A percentile compares a stretch with the other conserved stretches of the same genome.
Evolutionary conservation across 371 early-diverging fungal genomes (phyloP).

Genomic region (Batkoa obscura): DNA sequence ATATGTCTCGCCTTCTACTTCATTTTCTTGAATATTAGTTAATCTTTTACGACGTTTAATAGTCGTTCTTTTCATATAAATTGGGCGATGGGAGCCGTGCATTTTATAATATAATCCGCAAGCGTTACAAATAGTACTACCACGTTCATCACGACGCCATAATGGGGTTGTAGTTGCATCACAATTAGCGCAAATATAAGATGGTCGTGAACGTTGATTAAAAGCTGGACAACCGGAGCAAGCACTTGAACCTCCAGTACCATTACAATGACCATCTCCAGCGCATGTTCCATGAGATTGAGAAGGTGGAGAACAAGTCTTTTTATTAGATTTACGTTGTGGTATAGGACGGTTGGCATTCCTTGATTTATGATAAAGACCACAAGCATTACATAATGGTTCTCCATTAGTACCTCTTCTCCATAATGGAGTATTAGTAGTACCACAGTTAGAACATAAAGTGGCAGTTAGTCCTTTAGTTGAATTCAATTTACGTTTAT

Average conservation of each 20-base stretch:
- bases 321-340: constrained; percentile 20
- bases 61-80: constrained; percentile 38
- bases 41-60: constrained; percentile 35
- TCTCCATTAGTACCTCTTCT: constrained; percentile 50
- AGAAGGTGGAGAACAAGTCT: constrained; percentile 7
- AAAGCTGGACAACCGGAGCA: neutral
- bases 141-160: constrained; percentile 65
- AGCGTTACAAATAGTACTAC: constrained; percentile 76
- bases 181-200: constrained; percentile 45
- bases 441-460: constrained; percentile 80
- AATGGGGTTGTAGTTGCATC: constrained; percentile 67
- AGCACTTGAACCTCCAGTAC: neutral
- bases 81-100: constrained; percentile 45
- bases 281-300: constrained; percentile 5
- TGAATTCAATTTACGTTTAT: no score
- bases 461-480: no score
- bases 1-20: no score
- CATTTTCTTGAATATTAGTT: no score
- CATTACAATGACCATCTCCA: neutral
- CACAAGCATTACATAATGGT: constrained; percentile 62
- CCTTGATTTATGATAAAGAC: constrained; percentile 56
- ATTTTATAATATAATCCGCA: constrained; percentile 76
- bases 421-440: constrained; percentile 87
- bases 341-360: constrained; percentile 44
- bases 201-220: neutral